Conservation (phyloP, 495 filamentous ascomycete genomes). For the Penicillium diatomitis region DNA sequence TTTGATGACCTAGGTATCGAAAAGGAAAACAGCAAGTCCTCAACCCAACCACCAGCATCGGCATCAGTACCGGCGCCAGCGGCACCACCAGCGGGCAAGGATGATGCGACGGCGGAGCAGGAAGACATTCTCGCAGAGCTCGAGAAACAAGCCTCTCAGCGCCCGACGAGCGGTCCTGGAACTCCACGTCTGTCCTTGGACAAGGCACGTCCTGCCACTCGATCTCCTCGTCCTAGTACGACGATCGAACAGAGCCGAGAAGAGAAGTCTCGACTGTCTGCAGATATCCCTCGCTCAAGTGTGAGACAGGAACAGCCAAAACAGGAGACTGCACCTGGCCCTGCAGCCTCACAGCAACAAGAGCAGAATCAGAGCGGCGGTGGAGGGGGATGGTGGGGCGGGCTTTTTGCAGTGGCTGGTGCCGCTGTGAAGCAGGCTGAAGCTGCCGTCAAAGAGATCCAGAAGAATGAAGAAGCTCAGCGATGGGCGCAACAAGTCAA, state of each 20-base stretch:
- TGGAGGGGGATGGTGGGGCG: constrained; percentile 74
- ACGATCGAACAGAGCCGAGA: constrained; percentile 51
- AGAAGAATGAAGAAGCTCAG: constrained; percentile 92
- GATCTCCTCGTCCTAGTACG: constrained; percentile 50
- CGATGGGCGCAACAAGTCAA: constrained; percentile 92
- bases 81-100: constrained; percentile 21
- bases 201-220: constrained; percentile 37
- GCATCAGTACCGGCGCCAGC: constrained; percentile 15
- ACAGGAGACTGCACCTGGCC: constrained; percentile 15
- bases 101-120: constrained; percentile 40
- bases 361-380: constrained; percentile 35
- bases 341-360: constrained; percentile 25
- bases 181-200: constrained; percentile 68
- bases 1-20: constrained; percentile 65
- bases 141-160: constrained; percentile 62
- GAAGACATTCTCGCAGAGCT: constrained; percentile 77
- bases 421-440: constrained; percentile 94
- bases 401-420: constrained; percentile 55
- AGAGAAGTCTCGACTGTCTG: constrained; percentile 61
- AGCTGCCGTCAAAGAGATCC: constrained; percentile 85
- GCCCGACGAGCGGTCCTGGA: constrained; percentile 61
- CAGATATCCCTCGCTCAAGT: constrained; percentile 59
- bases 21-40: constrained; percentile 18
- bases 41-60: constrained; percentile 28
- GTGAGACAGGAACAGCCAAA: constrained; percentile 37